phyloP scores from a whole-genome alignment of 2,329 filamentous ascomycete genomes.

The Apiospora pterosperma region DNA sequence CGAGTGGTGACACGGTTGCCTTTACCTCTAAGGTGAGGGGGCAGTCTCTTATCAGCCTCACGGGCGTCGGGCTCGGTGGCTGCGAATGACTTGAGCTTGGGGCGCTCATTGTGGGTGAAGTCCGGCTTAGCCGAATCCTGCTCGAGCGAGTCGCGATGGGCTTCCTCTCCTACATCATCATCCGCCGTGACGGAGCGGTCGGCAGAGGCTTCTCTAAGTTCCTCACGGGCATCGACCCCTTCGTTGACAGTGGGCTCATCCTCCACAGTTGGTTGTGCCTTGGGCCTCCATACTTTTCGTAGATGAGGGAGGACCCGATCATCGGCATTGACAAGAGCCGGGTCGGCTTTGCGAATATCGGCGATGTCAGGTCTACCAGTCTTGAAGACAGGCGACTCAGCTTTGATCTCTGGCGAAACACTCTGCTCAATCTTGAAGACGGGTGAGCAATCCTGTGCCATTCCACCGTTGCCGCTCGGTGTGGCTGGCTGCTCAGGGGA shows the following conservation, averaged over 20 bases:
- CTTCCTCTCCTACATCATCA: background rate
- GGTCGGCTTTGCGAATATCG: background rate
- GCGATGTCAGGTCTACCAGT: background rate
- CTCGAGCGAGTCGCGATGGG: background rate
- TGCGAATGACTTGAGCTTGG: background rate
- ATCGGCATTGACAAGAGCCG: background rate
- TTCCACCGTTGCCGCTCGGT: background rate
- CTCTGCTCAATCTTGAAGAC: background rate
- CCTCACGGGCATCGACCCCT: background rate
- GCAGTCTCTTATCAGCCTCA: background rate
- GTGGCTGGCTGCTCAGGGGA: background rate
- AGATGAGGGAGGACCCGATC: background rate
- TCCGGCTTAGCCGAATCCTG: background rate
- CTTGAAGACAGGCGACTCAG: background rate
- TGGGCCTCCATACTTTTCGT: background rate
- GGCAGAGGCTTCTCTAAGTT: background rate
- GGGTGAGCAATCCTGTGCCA: background rate
- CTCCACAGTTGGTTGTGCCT: background rate
- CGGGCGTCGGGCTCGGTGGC: background rate
- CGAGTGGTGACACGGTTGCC: background rate
- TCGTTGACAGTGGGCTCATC: background rate
- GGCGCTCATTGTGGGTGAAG: background rate
- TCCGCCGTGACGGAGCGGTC: background rate
- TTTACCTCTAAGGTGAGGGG: background rate
- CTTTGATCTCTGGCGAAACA: background rate